phyloP scores from a whole-genome alignment of 441 rosid genomes.

The Gossypium davidsonii region DNA sequence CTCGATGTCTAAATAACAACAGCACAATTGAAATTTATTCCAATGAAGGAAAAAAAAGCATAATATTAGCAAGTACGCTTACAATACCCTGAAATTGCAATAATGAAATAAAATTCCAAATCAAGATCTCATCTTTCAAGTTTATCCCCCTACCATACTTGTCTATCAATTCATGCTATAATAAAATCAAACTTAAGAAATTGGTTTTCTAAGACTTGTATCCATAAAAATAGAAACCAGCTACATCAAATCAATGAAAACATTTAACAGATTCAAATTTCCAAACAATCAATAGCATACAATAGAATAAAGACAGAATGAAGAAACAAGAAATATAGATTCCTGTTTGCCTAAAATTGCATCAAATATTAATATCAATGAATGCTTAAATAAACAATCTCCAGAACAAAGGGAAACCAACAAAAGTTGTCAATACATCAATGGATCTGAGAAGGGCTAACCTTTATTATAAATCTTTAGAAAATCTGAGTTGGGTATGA shows the following conservation, averaged over 20 bases:
- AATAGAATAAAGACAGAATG: background rate
- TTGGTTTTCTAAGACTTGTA: background rate
- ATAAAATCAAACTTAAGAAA: background rate
- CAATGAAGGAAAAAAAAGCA: background rate
- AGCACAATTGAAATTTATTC: background rate
- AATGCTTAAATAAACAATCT: background rate
- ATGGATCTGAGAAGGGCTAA: constrained; percentile 6
- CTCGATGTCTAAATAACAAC: background rate
- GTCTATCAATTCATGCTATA: background rate
- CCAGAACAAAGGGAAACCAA: background rate
- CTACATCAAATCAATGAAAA: background rate
- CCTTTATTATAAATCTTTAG: background rate
- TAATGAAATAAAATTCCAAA: background rate
- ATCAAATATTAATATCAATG: background rate
- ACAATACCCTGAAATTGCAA: background rate
- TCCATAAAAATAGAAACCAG: background rate
- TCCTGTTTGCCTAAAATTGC: background rate
- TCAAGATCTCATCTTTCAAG: constrained; percentile 2
- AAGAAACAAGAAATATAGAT: background rate
- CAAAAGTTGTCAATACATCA: background rate
- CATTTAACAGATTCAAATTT: background rate
- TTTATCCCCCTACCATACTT: background rate
- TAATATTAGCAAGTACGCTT: background rate
- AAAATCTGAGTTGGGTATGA: background rate
- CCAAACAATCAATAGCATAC: background rate